Base-by-base conservation (phyloP, 169 alveolate species). In the Eimeria tenella region DNA sequence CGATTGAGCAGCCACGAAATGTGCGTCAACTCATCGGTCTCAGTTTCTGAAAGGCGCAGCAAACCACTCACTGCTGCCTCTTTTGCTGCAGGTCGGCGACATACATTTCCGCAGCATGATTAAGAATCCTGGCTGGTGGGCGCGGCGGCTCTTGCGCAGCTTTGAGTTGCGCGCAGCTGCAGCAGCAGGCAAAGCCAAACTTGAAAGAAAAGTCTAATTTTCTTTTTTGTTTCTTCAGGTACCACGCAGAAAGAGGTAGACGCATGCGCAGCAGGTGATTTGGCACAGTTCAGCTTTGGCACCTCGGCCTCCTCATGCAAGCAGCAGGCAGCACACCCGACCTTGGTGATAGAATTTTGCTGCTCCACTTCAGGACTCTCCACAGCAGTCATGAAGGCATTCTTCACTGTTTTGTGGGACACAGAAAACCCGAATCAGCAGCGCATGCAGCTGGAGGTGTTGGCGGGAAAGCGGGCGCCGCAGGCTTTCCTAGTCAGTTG, bases 101-200 rank as follows among this genome's bases (percentile, higher is more conserved):
- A 19, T 82, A 3, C 94, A 89, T 62, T 58, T 89, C 79, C 53
- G 94, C 42, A 89, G 79, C 65, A 89, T 89, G 94, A 82, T 89
- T 63, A 89, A 74, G 62, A 89, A 89, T 49, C 94, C 94, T 2
- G 82, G 88, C 4, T 89, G 94, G 94, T 89, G n/a, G 94, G 94
- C 73, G n/a, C 49, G 93, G 52, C 62, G 11, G 4, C 17, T 21
- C 53, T 11, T 58, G 58, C 53, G 8, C 50, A 21, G 90, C 5
- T 71, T 71, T 17, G 5, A 8, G 82, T 31, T n/a, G 25, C 63
- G n/a, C 55, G 15, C 19, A 3, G 86, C 13, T 9, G 60, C 17
- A 50, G 19, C 86, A 10, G 60, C 86, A 75, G 0, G 0, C 42
- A 31, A 31, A 31, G 42, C 42, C 42, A 31, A 31, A 31, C 42